Percentiles rank a stretch among this genome's conserved stretches.
Evolutionary conservation across 139 green algal genomes (phyloP).

Genomic region (Chlorella sorokiniana): DNA sequence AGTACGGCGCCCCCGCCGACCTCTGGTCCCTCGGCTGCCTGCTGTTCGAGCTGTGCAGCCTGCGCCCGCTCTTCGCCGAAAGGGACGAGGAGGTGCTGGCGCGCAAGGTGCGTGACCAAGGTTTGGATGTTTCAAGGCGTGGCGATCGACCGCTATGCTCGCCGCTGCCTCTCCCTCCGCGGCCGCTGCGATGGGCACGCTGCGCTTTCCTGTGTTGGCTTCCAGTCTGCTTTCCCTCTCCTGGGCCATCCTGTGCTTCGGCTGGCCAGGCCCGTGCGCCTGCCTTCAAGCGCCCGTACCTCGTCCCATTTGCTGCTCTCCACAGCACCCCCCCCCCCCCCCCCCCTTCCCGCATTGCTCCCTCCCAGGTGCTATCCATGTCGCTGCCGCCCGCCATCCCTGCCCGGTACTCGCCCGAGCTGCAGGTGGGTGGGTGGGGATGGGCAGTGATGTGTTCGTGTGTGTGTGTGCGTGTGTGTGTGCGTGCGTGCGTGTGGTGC

Average conservation of each 20-base stretch:
- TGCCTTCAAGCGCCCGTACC: too few species aligned
- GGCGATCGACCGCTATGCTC: neutral
- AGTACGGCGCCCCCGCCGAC: neutral
- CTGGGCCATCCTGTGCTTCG: too few species aligned
- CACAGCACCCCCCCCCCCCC: neutral
- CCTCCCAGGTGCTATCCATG: constrained; percentile 7
- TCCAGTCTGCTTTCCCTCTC: too few species aligned
- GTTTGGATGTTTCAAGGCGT: neutral
- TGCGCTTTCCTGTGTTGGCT: too few species aligned
- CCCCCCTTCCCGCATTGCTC: neutral
- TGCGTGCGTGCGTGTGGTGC: too few species aligned
- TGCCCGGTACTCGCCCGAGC: constrained; percentile 9
- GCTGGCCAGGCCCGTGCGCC: too few species aligned
- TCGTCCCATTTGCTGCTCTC: neutral
- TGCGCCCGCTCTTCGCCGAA: constrained; percentile 15
- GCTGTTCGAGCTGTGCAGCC: constrained; percentile 15
- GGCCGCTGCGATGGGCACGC: too few species aligned
- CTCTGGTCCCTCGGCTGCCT: constrained; percentile 18
- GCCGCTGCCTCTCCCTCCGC: neutral
- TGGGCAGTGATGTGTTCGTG: too few species aligned
- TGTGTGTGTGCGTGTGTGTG: too few species aligned
- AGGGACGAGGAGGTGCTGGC: constrained; percentile 3
- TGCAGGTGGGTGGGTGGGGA: too few species aligned
- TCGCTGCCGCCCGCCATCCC: neutral
- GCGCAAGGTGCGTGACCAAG: neutral